Evolutionary conservation across 306 rosid genomes (phyloP).

Genomic region (Pyrus betulifolia): DNA sequence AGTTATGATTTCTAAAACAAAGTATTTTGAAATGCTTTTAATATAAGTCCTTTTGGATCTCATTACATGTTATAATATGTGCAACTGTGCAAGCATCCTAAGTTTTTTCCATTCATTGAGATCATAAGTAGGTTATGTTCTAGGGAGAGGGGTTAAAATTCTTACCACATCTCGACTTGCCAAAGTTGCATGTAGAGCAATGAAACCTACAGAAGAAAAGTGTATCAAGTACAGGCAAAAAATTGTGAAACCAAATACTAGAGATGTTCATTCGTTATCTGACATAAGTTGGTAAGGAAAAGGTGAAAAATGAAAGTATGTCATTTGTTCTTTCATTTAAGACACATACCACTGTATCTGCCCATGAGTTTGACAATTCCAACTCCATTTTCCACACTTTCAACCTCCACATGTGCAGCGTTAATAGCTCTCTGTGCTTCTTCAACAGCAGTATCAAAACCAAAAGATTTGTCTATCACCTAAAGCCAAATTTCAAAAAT

Average conservation of each 20-base stretch:
- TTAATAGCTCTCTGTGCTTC: constrained; percentile 97
- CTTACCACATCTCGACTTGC: constrained; percentile 98
- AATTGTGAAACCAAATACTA: background rate
- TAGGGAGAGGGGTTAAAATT: constrained; percentile 13
- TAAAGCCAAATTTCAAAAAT: constrained; percentile 26
- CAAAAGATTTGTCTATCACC: constrained; percentile 98
- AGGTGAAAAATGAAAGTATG: background rate
- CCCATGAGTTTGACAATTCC: constrained; percentile 96
- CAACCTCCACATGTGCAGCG: constrained; percentile 96
- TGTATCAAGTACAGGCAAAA: constrained; percentile 18
- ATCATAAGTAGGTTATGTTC: constrained; percentile 5
- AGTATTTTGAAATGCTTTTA: background rate
- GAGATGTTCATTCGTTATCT: background rate
- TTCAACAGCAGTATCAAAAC: constrained; percentile 96
- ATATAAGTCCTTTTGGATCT: background rate
- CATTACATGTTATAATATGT: background rate
- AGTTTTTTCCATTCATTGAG: background rate
- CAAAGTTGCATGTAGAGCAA: constrained; percentile 86
- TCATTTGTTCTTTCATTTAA: background rate
- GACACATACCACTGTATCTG: constrained; percentile 70
- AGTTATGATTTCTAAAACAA: background rate
- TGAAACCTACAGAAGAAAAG: constrained; percentile 74
- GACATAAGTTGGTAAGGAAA: background rate
- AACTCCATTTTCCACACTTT: constrained; percentile 86
- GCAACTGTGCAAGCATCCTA: constrained; percentile 13